Evolutionary conservation across 371 early-diverging fungal species (phyloP).

Genomic region (Mortierella sp.): DNA sequence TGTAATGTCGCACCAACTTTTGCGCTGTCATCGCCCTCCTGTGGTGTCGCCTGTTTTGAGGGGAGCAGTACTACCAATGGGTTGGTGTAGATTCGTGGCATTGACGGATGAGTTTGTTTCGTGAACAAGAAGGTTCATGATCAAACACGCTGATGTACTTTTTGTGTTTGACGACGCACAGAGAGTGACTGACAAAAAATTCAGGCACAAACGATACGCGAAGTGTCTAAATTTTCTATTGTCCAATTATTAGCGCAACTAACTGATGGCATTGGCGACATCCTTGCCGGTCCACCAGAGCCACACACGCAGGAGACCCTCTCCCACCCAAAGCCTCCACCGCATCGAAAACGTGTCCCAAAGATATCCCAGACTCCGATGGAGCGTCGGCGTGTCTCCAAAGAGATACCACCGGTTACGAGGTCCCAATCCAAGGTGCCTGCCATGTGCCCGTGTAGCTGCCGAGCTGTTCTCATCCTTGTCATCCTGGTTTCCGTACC

Average conservation of each 20-base stretch:
- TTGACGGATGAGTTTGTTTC: background rate
- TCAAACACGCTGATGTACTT: background rate
- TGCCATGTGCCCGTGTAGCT: slow-evolving; percentile 41
- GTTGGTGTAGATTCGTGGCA: background rate
- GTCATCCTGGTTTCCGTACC: slow-evolving; percentile 40
- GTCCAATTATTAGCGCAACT: background rate
- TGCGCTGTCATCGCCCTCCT: background rate
- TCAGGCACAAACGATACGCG: background rate
- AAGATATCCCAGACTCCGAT: slow-evolving; percentile 40
- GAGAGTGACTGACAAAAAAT: background rate
- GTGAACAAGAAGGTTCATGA: background rate
- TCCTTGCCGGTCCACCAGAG: slow-evolving; percentile 54
- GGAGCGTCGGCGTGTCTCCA: slow-evolving; percentile 57
- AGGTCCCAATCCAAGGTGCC: slow-evolving; percentile 42
- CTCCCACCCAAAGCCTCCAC: slow-evolving; percentile 49
- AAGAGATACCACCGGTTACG: slow-evolving; percentile 58
- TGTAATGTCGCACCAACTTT: background rate
- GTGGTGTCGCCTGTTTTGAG: background rate
- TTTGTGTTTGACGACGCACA: background rate
- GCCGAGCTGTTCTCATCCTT: slow-evolving; percentile 46
- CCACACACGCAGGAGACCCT: slow-evolving; percentile 38
- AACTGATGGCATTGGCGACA: slow-evolving; percentile 45
- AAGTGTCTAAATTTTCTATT: background rate
- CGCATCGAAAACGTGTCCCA: slow-evolving; percentile 48
- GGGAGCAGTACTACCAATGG: background rate